Evolutionary conservation across 1,284 basidiomycete genomes (phyloP), one percentile per base, ranked within the genome.

Genomic region (Apiotrichum siamense): DNA sequence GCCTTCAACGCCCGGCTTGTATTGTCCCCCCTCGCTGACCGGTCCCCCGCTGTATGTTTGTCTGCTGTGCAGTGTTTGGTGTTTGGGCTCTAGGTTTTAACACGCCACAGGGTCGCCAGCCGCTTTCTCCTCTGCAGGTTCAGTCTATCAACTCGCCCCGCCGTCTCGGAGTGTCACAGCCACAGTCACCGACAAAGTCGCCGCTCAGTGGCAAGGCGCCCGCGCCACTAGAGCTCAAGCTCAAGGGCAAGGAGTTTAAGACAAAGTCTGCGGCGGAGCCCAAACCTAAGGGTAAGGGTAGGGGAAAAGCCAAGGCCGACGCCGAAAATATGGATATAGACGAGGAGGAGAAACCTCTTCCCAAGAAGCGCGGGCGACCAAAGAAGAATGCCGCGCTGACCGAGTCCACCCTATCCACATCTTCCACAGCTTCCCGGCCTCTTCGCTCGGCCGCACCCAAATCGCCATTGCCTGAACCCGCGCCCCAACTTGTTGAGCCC

Each of bases 71-170:
- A 21, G 17, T 10, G 4, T 17, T 31, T 12, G 17, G 12, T 3
- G 12, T 17, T 17, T 12, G 17, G 29, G 24, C 7, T n/a, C 44
- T 11, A 21, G 20, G 32, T 36, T 18, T 42, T 10, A 3, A 21
- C 27, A 39, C 26, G 20, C n/a, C 23, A 21, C 32, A 55, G 58
- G 50, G 55, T 17, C 64, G 67, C 31, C 49, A 44, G 21, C 60
- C 63, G 12, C 55, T 67, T 13, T 72, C 70, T 1, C 70, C 70
- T 2, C 58, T 72, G 4, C 52, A 58, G 40, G 50, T 57, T 26
- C 62, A 65, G n/a, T 53, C 53, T 3, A 44, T 67, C 27, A 70
- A 72, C 48, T 44, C 53, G 18, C 25, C 41, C 12, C 29, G 7
- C 11, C 41, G 41, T 12, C 29, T 43, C 4, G 41, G 18, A 6